phyloP scores from a whole-genome alignment of 208 protist genomes.

The Polymyxa betae region DNA sequence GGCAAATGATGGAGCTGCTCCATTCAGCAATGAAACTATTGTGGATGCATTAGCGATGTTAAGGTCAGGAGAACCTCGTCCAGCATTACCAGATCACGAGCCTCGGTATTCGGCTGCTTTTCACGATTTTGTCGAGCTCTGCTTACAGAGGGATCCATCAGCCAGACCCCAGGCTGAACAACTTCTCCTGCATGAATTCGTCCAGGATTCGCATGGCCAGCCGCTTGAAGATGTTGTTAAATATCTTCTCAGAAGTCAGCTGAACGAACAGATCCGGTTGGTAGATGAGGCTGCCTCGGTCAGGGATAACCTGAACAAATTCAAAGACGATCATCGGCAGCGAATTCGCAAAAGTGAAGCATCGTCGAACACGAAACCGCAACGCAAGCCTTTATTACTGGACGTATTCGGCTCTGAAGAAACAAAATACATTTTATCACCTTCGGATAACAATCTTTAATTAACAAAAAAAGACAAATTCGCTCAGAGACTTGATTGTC shows the following conservation, averaged over 20 bases:
- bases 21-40: slow-evolving; percentile 65
- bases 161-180: slow-evolving; percentile 57
- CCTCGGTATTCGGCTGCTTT: slow-evolving; percentile 63
- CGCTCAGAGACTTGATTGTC: too few species aligned
- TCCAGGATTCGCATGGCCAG: neutral
- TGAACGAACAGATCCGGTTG: slow-evolving; percentile 34
- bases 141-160: slow-evolving; percentile 66
- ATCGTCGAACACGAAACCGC: too few species aligned
- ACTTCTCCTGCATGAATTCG: slow-evolving; percentile 65
- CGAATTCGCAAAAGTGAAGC: too few species aligned
- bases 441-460: too few species aligned
- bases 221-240: neutral
- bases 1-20: slow-evolving; percentile 66
- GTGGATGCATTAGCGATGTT: slow-evolving; percentile 71
- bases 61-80: slow-evolving; percentile 56
- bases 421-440: too few species aligned
- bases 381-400: too few species aligned
- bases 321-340: too few species aligned
- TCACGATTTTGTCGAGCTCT: slow-evolving; percentile 66
- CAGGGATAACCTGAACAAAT: slow-evolving; percentile 28
- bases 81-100: slow-evolving; percentile 55
- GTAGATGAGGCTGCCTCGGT: slow-evolving; percentile 3
- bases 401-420: too few species aligned
- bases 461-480: too few species aligned
- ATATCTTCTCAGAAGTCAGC: neutral